Evolutionary conservation across 768 basidiomycete genomes (phyloP), one percentile per base, ranked within the genome.

Genomic region (Mycena chlorophos): DNA sequence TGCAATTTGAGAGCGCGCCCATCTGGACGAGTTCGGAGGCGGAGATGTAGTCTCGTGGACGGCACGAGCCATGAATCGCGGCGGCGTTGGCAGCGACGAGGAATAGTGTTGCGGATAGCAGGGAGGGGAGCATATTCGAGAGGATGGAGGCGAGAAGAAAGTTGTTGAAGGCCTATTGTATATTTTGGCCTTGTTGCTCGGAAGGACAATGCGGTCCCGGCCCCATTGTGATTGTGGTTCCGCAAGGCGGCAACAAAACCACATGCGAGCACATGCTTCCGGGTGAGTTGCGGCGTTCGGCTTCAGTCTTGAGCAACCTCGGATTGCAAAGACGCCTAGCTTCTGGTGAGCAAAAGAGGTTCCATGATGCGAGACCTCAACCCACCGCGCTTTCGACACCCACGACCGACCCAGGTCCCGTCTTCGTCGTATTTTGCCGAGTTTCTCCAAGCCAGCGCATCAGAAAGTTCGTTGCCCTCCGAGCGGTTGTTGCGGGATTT

Each of bases 21-120:
- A 66, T 63, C 26, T 63, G 55, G 22, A 60, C 48, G 29, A 66
- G 56, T 20, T 66, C 63, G 1, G 39, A 47, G 25, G 63, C 20
- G 3, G 65, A 63, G 17, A 66, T 57, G 19, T 45, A 31, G 46
- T 29, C n/a, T n/a, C n/a, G n/a, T n/a, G n/a, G 12, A 12, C 34
- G 26, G 38, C 26, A 26, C 0, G 40, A 55, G 34, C 54, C 43
- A 42, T 14, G 20, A 13, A 16, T 30, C 12, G 20, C 10, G 42
- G 10, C 3, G 23, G 5, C 37, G 28, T 1, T 26, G 3, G 31
- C 13, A 46, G 29, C 31, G 31, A 17, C 10, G 20, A 43, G 34
- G 34, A 19, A 38, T 42, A 49, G 47, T 27, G 28, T 38, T 12
- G 39, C 12, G 39, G 8, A 20, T 6, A 19, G 6, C 12, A 13